Evolutionary conservation across 208 protist species (phyloP).

Genomic region (Porcisia hertigi): DNA sequence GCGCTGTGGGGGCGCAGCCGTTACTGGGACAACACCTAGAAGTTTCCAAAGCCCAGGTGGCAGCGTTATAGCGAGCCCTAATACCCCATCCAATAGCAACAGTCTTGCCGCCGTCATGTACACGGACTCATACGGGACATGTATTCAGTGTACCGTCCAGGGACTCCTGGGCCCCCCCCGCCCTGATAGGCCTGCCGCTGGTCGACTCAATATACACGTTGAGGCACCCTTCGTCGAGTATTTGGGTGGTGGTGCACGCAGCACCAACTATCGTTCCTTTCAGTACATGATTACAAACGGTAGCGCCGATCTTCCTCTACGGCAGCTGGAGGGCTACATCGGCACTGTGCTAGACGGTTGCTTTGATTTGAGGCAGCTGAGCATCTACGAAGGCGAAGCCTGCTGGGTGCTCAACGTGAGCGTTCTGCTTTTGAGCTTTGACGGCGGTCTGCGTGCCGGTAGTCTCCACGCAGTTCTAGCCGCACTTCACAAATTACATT

Average conservation of each 20-base stretch:
- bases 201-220: slow-evolving; percentile 72
- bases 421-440: slow-evolving; percentile 68
- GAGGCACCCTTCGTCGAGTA: slow-evolving; percentile 66
- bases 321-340: slow-evolving; percentile 76
- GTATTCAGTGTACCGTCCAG: slow-evolving; percentile 59
- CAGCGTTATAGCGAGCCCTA: neutral
- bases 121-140: slow-evolving; percentile 71
- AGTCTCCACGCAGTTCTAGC: slow-evolving; percentile 71
- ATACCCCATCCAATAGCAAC: slow-evolving; percentile 4
- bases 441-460: slow-evolving; percentile 70
- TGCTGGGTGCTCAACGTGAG: slow-evolving; percentile 83
- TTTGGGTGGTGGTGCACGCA: slow-evolving; percentile 19
- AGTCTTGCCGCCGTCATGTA: slow-evolving; percentile 70
- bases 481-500: slow-evolving; percentile 52
- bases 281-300: slow-evolving; percentile 34
- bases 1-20: neutral
- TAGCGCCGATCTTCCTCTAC: slow-evolving; percentile 57
- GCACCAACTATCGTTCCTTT: slow-evolving; percentile 23
- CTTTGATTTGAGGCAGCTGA: slow-evolving; percentile 59
- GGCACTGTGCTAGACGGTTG: slow-evolving; percentile 51
- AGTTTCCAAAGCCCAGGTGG: neutral
- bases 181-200: slow-evolving; percentile 44
- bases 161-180: slow-evolving; percentile 77
- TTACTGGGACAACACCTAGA: neutral
- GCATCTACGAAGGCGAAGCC: slow-evolving; percentile 66